A percentile compares a stretch with the other conserved stretches of the same genome.
Evolutionary conservation across 345 rosid genomes (phyloP).

Genomic region (Eucalyptus sp.): DNA sequence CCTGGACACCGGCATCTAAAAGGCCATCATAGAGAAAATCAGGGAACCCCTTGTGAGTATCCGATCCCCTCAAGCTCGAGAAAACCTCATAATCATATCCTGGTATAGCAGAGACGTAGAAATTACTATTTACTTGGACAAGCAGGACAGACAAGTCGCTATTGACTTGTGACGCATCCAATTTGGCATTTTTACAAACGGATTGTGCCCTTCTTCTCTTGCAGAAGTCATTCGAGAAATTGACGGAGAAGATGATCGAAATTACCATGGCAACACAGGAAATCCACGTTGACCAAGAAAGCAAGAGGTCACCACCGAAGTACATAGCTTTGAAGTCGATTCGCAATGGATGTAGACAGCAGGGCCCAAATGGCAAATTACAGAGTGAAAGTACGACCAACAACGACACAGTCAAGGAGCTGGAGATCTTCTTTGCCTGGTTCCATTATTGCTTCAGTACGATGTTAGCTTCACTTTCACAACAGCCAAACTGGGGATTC

Average conservation of each 20-base stretch:
- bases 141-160: neutral
- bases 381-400: no score
- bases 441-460: neutral
- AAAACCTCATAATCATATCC: neutral
- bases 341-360: accelerated
- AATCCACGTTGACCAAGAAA: neutral
- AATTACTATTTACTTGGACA: neutral
- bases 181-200: neutral
- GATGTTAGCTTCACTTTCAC: neutral
- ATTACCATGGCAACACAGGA: neutral
- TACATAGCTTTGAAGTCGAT: no score
- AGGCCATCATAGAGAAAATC: neutral
- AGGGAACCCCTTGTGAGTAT: neutral
- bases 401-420: accelerated
- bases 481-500: neutral
- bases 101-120: neutral
- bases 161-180: neutral
- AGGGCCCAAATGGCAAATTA: no score
- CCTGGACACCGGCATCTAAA: neutral
- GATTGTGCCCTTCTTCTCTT: neutral
- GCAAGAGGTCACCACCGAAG: no score
- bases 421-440: neutral
- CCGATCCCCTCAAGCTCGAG: neutral
- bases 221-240: neutral
- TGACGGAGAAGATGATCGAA: accelerated